A percentile compares a stretch with the other conserved stretches of the same genome.
Conservation (phyloP, 108 stramenopile genomes). For the Cyclotella atomus region DNA sequence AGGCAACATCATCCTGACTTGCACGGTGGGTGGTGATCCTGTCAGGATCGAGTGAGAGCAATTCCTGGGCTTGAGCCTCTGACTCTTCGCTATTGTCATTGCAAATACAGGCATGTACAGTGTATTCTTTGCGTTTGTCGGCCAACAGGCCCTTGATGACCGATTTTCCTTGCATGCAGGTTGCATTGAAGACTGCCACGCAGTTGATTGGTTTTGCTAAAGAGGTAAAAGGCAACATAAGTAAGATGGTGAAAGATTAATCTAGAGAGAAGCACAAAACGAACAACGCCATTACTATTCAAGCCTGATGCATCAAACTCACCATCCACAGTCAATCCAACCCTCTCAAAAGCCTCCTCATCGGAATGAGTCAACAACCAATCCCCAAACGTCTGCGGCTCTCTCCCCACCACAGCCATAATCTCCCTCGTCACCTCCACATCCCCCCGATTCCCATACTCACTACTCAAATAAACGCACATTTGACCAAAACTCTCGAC, state of each 20-base stretch:
- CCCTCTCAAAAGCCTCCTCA: constrained; percentile 47
- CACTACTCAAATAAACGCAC: constrained; percentile 59
- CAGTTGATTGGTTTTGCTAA: constrained; percentile 44
- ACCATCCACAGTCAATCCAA: constrained; percentile 57
- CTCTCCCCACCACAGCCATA: constrained; percentile 38
- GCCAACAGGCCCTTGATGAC: constrained; percentile 63
- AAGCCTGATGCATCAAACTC: background rate
- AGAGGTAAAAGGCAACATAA: background rate
- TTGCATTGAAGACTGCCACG: constrained; percentile 66
- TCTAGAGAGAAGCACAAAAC: background rate
- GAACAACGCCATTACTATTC: background rate
- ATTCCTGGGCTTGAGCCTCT: too few relatives aligned
- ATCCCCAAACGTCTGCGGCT: constrained; percentile 51
- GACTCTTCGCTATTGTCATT: background rate
- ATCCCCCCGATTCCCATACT: constrained; percentile 41
- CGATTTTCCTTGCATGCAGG: constrained; percentile 49
- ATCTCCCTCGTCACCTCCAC: constrained; percentile 37
- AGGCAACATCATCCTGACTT: constrained; percentile 46
- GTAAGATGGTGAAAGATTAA: background rate
- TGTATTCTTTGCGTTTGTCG: constrained; percentile 54
- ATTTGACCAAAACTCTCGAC: constrained; percentile 64
- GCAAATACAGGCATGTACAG: constrained; percentile 38
- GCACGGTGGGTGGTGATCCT: constrained; percentile 45
- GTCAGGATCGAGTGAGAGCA: constrained; percentile 36
- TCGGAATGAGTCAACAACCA: constrained; percentile 72